Conservation (phyloP, 352 stramenopile species). For the Globisporangium radiosum region DNA sequence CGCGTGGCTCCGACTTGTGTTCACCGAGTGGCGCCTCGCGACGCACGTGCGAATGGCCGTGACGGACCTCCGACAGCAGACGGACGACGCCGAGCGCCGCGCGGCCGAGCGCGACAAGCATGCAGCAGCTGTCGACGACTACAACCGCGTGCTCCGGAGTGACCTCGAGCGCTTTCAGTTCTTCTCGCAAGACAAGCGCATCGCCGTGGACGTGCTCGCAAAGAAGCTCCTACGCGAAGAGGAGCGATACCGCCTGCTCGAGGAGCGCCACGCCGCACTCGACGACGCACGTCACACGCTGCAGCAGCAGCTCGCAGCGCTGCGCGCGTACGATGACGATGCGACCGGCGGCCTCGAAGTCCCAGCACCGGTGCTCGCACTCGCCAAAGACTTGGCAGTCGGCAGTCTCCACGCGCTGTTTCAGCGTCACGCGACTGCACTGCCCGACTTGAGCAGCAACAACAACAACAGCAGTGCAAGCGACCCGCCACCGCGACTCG, state of each 20-base stretch:
- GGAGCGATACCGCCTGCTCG: constrained; percentile 49
- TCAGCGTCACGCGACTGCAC: constrained; percentile 25
- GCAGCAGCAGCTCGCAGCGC: constrained; percentile 35
- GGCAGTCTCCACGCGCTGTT: constrained; percentile 49
- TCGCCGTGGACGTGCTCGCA: constrained; percentile 65
- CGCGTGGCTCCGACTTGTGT: constrained; percentile 31
- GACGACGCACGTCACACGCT: constrained; percentile 39
- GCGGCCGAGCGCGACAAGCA: constrained; percentile 57
- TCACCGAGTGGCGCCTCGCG: constrained; percentile 38
- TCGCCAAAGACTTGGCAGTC: constrained; percentile 48
- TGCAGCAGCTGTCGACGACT: constrained; percentile 57
- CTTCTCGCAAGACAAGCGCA: constrained; percentile 70
- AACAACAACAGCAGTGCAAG: not conserved
- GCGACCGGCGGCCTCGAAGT: constrained; percentile 23
- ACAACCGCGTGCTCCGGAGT: constrained; percentile 60
- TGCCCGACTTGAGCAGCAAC: not conserved
- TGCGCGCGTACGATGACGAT: constrained; percentile 34
- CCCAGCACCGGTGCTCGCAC: constrained; percentile 35
- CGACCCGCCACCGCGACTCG: constrained; percentile 18
- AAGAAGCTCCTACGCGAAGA: constrained; percentile 74
- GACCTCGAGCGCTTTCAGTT: constrained; percentile 76
- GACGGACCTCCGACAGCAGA: constrained; percentile 41
- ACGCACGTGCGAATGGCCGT: constrained; percentile 25
- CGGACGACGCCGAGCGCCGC: constrained; percentile 48
- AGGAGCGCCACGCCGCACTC: constrained; percentile 45